Evolutionary conservation across 257 asterid species (phyloP).

Genomic region (Nyctanthes arbortristis): DNA sequence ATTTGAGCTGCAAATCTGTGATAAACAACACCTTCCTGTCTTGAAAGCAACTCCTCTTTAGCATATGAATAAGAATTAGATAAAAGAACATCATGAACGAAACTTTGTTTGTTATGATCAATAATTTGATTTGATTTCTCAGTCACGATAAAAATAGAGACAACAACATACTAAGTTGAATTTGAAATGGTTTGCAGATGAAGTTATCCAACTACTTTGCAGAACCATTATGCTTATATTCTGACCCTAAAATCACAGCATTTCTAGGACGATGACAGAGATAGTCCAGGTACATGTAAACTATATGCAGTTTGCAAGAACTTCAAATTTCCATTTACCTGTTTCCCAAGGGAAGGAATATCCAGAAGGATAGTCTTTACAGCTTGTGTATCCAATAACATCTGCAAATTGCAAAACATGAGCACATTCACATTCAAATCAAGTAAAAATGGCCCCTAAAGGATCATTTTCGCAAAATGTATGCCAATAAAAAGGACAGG

Average conservation of each 20-base stretch:
- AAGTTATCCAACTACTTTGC: neutral
- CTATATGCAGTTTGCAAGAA: neutral
- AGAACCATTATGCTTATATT: neutral
- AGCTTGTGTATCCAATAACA: constrained; percentile 97
- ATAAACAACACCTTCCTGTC: neutral
- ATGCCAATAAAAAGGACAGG: neutral
- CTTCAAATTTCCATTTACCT: constrained; percentile 47
- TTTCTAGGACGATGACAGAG: neutral
- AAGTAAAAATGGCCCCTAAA: neutral
- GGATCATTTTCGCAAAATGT: neutral
- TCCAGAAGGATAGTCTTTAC: constrained; percentile 93
- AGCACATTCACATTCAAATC: constrained; percentile 3
- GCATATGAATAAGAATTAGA: neutral
- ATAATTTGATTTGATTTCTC: neutral
- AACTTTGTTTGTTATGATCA: no score
- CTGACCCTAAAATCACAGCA: neutral
- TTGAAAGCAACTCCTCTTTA: neutral
- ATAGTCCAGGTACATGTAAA: neutral
- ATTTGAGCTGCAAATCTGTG: neutral
- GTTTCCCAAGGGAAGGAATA: constrained; percentile 89
- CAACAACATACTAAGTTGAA: neutral
- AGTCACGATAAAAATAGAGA: no score
- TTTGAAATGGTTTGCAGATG: neutral
- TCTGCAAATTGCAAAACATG: constrained; percentile 55
- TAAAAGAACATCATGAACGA: no score